Conservation (phyloP, 805 yeast genomes). For the Candida parachauliodes region DNA sequence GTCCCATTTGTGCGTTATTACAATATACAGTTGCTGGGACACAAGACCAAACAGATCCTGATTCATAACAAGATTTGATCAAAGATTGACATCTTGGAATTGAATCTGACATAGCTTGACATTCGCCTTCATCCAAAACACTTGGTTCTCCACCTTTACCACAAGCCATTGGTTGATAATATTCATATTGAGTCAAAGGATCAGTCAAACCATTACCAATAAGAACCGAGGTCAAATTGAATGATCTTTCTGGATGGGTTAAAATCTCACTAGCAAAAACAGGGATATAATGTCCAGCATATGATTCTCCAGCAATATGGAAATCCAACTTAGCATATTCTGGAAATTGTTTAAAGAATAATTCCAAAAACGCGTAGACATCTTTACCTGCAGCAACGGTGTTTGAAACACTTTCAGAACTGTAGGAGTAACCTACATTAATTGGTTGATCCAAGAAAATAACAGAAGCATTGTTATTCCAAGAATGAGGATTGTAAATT, state of each 20-base stretch:
- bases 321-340: slow-evolving; percentile 21
- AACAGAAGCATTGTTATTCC: slow-evolving; percentile 37
- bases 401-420: slow-evolving; percentile 26
- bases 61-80: slow-evolving; percentile 73
- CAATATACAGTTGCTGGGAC: slow-evolving; percentile 91
- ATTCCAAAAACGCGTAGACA: slow-evolving; percentile 35
- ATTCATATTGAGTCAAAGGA: slow-evolving; percentile 70
- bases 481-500: slow-evolving; percentile 25
- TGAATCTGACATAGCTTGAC: slow-evolving; percentile 59
- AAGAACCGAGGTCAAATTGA: slow-evolving; percentile 68
- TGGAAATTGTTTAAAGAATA: slow-evolving; percentile 37
- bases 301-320: slow-evolving; percentile 44
- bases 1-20: slow-evolving; percentile 76
- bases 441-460: slow-evolving; percentile 39
- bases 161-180: slow-evolving; percentile 93
- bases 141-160: slow-evolving; percentile 81
- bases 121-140: slow-evolving; percentile 65
- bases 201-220: slow-evolving; percentile 95
- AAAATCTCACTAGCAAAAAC: slow-evolving; percentile 42
- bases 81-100: slow-evolving; percentile 73
- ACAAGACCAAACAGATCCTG: slow-evolving; percentile 77
- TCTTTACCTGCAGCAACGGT: slow-evolving; percentile 34
- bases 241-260: slow-evolving; percentile 35
- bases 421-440: slow-evolving; percentile 31
- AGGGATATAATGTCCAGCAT: slow-evolving; percentile 47